Evolutionary conservation across 331 rosid species (phyloP), one percentile per base, ranked within the genome.

Genomic region (Phaseolus coccineus): DNA sequence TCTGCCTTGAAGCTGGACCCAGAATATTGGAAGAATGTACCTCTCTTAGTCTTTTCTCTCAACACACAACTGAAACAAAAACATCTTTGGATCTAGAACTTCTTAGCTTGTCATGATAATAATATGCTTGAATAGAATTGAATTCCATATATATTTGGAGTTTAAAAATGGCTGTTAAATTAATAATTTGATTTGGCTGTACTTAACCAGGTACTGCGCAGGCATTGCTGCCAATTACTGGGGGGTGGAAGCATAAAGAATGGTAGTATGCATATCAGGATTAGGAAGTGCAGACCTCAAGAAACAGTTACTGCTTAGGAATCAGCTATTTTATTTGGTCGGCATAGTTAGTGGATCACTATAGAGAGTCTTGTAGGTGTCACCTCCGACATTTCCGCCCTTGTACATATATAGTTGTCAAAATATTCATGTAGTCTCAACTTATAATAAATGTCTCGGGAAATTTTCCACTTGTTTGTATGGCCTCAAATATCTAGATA

Each of bases 161-260:
- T 63, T 78, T n/a, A 37, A 47, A 24, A 39, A 19, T 74, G 69
- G 79, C 40, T 61, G 79, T 61, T 37, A 47, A 44, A 47, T 57
- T 82, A 55, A 81, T 40, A 6, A 37, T 52, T 51, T 52, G 72
- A 55, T 85, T 75, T 82, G 56, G 66, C 24, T 75, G 77, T 63
- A 52, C 44, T 62, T 76, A 81, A 79, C 35, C 97, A 86, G 97
- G 92, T 89, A 74, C 90, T 86, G 0, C 86, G 84, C 1, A 87
- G 99, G 77, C 96, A 90, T 27, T 93, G 97, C 89, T 90, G 99
- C 56, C 89, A 91, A 78, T 58, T 90, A 46, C 69, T 85, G 90
- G 86, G 87, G 72, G 82, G 74, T n/a, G 92, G 91, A 72, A 80
- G 74, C 84, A 27, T 78, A 50, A 63, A 74, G 73, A 71, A 81